Evolutionary conservation across 495 filamentous ascomycete species (phyloP).

Genomic region (Viridothelium virens): DNA sequence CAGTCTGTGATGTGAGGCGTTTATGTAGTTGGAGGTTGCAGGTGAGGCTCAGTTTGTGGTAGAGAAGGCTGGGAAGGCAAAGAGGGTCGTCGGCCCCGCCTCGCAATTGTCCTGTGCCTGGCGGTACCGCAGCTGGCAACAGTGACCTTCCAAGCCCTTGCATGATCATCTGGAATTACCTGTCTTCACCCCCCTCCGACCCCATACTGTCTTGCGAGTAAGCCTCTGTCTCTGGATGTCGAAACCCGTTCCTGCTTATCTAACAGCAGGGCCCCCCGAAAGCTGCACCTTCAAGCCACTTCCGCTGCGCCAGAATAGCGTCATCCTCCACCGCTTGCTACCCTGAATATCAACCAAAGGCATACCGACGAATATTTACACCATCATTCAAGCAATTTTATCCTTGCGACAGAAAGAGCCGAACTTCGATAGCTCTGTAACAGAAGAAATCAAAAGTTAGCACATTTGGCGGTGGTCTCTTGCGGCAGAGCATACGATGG

Average conservation of each 20-base stretch:
- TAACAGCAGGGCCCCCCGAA: not conserved
- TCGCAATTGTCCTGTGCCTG: slow-evolving; percentile 6
- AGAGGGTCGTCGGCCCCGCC: slow-evolving; percentile 2
- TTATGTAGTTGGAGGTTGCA: too few species aligned
- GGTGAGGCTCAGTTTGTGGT: not conserved
- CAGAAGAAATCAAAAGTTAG: not conserved
- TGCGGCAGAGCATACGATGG: slow-evolving; percentile 9
- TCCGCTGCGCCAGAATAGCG: not conserved
- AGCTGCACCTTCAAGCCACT: not conserved
- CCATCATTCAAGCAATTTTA: not conserved
- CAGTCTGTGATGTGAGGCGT: not conserved
- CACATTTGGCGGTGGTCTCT: not conserved
- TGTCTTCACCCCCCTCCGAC: not conserved
- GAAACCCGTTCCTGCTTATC: not conserved
- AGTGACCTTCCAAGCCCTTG: slow-evolving; percentile 6
- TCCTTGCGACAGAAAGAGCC: too few species aligned
- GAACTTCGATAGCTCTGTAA: not conserved
- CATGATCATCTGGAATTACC: not conserved
- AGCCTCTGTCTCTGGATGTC: not conserved
- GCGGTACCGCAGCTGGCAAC: slow-evolving; percentile 8
- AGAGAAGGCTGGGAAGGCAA: not conserved
- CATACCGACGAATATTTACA: not conserved
- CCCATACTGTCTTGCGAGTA: not conserved
- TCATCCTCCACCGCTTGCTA: slow-evolving; percentile 11
- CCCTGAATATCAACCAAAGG: not conserved